Percentiles rank a stretch among this genome's conserved stretches.
Conservation (phyloP, 345 rosid genomes). For the Dipteronia dyeriana region DNA sequence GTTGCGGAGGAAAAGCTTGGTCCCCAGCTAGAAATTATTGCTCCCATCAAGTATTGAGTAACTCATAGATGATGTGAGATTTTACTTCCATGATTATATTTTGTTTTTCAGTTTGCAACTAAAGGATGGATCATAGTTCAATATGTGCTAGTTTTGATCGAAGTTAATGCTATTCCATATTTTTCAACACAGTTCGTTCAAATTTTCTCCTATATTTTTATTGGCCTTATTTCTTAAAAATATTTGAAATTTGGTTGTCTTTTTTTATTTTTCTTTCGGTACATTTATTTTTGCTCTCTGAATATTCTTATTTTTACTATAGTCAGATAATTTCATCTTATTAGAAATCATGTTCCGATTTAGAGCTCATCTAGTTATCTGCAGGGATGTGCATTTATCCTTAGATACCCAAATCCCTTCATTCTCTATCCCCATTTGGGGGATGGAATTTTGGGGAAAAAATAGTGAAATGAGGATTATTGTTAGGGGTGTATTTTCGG, state of each 20-base stretch:
- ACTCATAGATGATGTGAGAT: neutral
- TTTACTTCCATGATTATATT: neutral
- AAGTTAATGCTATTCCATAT: neutral
- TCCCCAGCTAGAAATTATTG: slow-evolving; percentile 59
- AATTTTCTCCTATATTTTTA: neutral
- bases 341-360: too few relatives aligned
- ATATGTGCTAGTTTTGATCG: neutral
- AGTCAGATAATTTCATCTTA: too few relatives aligned
- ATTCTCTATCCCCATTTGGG: too few relatives aligned
- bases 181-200: neutral
- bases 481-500: too few relatives aligned
- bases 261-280: too few relatives aligned
- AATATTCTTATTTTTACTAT: too few relatives aligned
- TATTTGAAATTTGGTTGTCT: neutral
- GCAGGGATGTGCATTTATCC: too few relatives aligned
- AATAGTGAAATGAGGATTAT: too few relatives aligned
- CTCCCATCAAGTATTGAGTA: slow-evolving; percentile 61
- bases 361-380: too few relatives aligned
- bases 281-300: too few relatives aligned
- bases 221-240: neutral
- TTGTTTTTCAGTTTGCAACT: neutral
- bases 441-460: too few relatives aligned
- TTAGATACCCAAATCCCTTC: too few relatives aligned
- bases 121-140: slow-evolving; percentile 1
- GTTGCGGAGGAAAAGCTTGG: slow-evolving; percentile 80